These are phyloP conservation scores for Linderniella brevidens DNA, from an alignment of 257 asterid species.

Conservation along the genomic window DNA sequence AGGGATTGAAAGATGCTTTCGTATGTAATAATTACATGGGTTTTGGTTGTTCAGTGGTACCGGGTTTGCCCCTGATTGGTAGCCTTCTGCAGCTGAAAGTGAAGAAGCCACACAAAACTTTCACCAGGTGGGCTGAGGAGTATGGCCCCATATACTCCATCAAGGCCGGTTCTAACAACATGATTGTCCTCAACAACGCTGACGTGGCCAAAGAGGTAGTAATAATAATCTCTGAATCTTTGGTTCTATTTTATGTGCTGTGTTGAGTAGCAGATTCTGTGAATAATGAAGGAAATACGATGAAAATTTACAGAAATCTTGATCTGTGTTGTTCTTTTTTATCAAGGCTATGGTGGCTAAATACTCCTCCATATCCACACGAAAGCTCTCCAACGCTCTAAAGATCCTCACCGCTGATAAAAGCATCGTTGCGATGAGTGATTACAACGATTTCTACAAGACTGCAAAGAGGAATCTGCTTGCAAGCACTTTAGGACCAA, in stretches of 20 bases:
- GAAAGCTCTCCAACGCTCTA: constrained; percentile 78
- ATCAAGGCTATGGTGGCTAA: constrained; percentile 71
- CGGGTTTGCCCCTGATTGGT: constrained; percentile 70
- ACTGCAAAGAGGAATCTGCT: constrained; percentile 31
- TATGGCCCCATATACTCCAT: constrained; percentile 79
- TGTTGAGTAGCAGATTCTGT: neutral
- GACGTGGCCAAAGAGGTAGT: constrained; percentile 80
- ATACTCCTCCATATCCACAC: constrained; percentile 57
- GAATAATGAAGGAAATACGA: neutral
- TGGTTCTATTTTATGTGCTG: neutral
- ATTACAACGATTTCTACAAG: constrained; percentile 60
- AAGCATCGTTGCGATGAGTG: constrained; percentile 64
- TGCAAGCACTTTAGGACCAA: constrained; percentile 49
- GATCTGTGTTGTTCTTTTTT: neutral
- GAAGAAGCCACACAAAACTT: constrained; percentile 82
- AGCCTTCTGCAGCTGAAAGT: constrained; percentile 70
- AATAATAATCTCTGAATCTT: neutral
- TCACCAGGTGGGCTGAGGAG: constrained; percentile 63
- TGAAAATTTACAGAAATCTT: neutral
- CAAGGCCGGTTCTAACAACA: constrained; percentile 40
- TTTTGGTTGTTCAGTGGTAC: constrained; percentile 37
- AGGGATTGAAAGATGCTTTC: neutral
- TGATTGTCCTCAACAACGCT: constrained; percentile 54
- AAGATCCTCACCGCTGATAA: constrained; percentile 50
- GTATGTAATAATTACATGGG: neutral